Conservation (phyloP, 148 eudicot genomes). For the Rhododendron ovatum region DNA sequence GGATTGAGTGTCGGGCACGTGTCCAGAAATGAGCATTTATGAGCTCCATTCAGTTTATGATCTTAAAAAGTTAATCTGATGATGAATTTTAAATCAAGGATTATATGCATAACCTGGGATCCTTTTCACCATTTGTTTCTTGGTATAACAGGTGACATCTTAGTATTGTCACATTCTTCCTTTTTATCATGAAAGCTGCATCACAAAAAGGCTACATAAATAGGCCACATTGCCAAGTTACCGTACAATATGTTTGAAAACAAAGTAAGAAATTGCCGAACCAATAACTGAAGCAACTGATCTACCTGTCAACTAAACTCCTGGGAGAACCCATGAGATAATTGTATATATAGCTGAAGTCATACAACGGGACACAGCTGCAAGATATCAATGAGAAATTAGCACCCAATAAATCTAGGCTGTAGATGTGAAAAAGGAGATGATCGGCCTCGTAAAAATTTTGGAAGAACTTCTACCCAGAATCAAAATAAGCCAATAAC, state of each 20-base stretch:
- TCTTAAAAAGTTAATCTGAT: too few species aligned
- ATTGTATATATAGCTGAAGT: constrained; percentile 51
- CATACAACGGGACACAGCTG: constrained; percentile 96
- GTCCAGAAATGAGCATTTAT: too few species aligned
- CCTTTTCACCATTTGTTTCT: constrained; percentile 11
- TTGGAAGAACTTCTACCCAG: not conserved
- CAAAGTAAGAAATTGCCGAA: constrained; percentile 5
- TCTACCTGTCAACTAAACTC: constrained; percentile 93
- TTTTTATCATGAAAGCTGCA: too few species aligned
- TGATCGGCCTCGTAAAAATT: not conserved
- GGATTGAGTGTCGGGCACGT: too few species aligned
- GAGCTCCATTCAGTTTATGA: too few species aligned
- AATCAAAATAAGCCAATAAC: not conserved
- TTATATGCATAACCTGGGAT: too few species aligned
- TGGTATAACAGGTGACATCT: too few species aligned
- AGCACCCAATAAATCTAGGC: not conserved
- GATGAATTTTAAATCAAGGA: too few species aligned
- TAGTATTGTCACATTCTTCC: too few species aligned
- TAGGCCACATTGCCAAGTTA: not conserved
- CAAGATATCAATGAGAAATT: constrained; percentile 18
- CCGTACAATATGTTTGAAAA: not conserved
- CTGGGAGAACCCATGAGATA: constrained; percentile 37
- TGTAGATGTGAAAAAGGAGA: too few species aligned
- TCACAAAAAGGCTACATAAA: not conserved
- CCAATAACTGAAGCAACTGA: not conserved